These are phyloP conservation scores for Metschnikowia sp. DNA, from an alignment of 805 yeast genomes.

Conservation along the genomic window DNA sequence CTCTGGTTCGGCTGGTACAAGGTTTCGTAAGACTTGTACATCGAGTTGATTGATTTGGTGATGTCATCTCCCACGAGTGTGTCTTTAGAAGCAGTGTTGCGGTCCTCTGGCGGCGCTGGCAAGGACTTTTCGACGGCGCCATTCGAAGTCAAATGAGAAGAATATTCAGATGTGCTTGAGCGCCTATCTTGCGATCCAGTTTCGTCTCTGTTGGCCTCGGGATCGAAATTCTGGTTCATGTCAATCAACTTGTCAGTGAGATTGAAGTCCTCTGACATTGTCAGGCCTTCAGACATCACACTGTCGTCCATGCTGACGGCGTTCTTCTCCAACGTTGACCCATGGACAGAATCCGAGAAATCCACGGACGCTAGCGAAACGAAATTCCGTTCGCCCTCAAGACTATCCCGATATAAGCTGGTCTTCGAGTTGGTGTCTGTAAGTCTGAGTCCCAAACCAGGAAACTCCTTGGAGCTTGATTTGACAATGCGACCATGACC, in stretches of 20 bases:
- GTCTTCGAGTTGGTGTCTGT: background rate
- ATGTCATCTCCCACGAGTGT: slow-evolving; percentile 20
- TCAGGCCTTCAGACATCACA: slow-evolving; percentile 19
- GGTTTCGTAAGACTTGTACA: slow-evolving; percentile 26
- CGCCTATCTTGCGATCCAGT: background rate
- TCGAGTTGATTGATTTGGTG: slow-evolving; percentile 20
- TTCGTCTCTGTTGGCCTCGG: background rate
- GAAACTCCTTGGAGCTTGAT: slow-evolving; percentile 22
- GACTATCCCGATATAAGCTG: background rate
- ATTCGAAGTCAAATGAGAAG: background rate
- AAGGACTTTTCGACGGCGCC: background rate
- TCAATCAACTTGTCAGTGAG: slow-evolving; percentile 9
- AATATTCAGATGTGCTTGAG: background rate
- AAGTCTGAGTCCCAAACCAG: slow-evolving; percentile 24
- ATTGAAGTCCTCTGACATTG: slow-evolving; percentile 19
- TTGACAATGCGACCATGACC: slow-evolving; percentile 21
- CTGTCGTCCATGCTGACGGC: slow-evolving; percentile 22
- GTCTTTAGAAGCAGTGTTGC: slow-evolving; percentile 22
- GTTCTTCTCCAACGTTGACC: slow-evolving; percentile 22
- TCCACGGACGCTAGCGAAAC: slow-evolving; percentile 20
- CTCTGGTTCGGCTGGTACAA: slow-evolving; percentile 8
- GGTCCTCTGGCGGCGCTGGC: background rate
- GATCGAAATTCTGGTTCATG: slow-evolving; percentile 6
- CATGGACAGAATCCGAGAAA: slow-evolving; percentile 17
- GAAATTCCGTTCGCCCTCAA: slow-evolving; percentile 13